Evolutionary conservation across 2,329 filamentous ascomycete species (phyloP).

Genomic region (Ophiostoma fasciatum): DNA sequence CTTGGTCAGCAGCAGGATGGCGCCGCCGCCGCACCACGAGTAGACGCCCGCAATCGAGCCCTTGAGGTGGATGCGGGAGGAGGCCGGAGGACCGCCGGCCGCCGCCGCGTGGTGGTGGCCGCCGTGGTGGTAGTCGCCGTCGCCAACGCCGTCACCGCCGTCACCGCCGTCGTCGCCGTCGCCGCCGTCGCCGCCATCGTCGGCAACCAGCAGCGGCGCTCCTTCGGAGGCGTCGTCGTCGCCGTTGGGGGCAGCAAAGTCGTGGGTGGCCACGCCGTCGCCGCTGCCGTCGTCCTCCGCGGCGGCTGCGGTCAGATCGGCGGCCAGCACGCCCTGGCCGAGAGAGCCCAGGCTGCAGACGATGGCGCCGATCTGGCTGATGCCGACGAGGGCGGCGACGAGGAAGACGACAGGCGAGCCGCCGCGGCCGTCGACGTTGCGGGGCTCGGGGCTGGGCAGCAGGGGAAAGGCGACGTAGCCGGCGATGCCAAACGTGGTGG

Average conservation of each 20-base stretch:
- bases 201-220: conserved; percentile 24
- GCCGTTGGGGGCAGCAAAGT: conserved; percentile 1
- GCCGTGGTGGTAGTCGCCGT: neutral
- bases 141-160: conserved; percentile 6
- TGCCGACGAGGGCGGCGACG: conserved; percentile 65
- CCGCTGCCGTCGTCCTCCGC: conserved; percentile 6
- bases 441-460: conserved; percentile 63
- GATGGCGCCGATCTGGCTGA: conserved; percentile 92
- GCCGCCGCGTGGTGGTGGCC: neutral
- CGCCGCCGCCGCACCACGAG: conserved; percentile 75
- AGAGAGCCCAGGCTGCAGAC: conserved; percentile 88
- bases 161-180: neutral
- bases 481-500: conserved; percentile 57
- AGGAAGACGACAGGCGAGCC: conserved; percentile 57
- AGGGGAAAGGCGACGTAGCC: conserved; percentile 67
- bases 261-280: conserved; percentile 9
- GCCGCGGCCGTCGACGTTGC: conserved; percentile 45
- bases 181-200: neutral
- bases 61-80: conserved; percentile 52
- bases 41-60: conserved; percentile 93
- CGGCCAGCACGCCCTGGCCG: conserved; percentile 59
- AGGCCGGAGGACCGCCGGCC: no score
- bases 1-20: conserved; percentile 85
- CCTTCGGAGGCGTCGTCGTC: conserved; percentile 19
- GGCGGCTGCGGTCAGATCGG: conserved; percentile 20